Evolutionary conservation across 352 stramenopile genomes (phyloP).

Genomic region (Phytopythium delawarense): DNA sequence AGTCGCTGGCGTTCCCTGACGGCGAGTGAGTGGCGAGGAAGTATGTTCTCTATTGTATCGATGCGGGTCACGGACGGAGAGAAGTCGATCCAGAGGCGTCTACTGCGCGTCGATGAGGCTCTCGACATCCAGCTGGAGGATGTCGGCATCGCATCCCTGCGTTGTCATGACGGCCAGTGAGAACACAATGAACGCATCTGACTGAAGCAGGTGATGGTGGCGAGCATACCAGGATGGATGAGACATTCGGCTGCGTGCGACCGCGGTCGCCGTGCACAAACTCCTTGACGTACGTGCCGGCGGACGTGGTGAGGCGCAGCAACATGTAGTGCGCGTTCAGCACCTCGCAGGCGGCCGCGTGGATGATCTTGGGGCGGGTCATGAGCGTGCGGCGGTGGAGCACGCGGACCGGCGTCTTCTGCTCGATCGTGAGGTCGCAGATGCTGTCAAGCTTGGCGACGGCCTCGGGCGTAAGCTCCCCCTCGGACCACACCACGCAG

Average conservation of each 20-base stretch:
- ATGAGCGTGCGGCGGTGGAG: conserved; percentile 96
- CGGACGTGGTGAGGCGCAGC: conserved; percentile 92
- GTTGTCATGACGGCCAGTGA: background rate
- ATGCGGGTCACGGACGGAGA: background rate
- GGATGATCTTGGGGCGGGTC: conserved; percentile 88
- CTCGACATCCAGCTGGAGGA: conserved; percentile 97
- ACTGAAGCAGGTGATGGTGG: conserved; percentile 1
- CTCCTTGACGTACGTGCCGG: conserved; percentile 99
- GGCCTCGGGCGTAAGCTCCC: conserved; percentile 43
- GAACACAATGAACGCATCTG: background rate
- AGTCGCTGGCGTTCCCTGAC: conserved; percentile 60
- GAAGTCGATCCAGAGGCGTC: background rate
- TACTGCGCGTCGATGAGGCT: conserved; percentile 75
- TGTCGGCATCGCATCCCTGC: conserved; percentile 90
- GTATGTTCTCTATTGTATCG: conserved; percentile 13
- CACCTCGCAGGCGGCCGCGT: conserved; percentile 79
- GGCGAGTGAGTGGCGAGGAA: background rate
- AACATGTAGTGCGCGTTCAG: conserved; percentile 98
- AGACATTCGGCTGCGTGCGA: conserved; percentile 95
- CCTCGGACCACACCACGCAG: conserved; percentile 78
- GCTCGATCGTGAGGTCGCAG: conserved; percentile 87
- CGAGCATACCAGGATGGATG: conserved; percentile 72
- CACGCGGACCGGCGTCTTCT: conserved; percentile 97
- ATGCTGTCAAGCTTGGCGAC: conserved; percentile 76
- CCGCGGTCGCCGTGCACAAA: conserved; percentile 99